A percentile compares a stretch with the other conserved stretches of the same genome.
Evolutionary conservation across 2,329 filamentous ascomycete species (phyloP).

Genomic region (Cladophialophora psammophila): DNA sequence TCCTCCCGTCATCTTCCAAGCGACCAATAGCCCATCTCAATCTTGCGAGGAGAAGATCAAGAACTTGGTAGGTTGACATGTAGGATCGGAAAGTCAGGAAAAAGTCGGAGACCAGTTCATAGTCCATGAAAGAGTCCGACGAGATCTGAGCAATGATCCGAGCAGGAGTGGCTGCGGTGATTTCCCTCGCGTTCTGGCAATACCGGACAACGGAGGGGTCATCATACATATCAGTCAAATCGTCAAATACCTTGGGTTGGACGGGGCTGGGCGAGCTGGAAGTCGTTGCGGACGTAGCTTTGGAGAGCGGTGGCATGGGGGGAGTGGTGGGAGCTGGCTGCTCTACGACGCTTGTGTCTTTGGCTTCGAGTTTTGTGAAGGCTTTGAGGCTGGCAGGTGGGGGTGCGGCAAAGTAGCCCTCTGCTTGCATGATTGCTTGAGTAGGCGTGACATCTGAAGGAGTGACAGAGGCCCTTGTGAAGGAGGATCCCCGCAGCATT

Average conservation of each 20-base stretch:
- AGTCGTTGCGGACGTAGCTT: slow-evolving; percentile 44
- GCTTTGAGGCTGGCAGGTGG: slow-evolving; percentile 35
- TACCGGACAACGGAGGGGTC: slow-evolving; percentile 84
- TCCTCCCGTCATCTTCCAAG: slow-evolving; percentile 82
- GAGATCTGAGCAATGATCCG: slow-evolving; percentile 96
- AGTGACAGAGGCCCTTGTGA: slow-evolving; percentile 67
- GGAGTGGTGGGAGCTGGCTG: slow-evolving; percentile 41
- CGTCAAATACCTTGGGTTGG: slow-evolving; percentile 73
- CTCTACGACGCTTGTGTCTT: slow-evolving; percentile 2
- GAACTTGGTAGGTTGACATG: slow-evolving; percentile 75
- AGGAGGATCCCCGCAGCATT: slow-evolving; percentile 80
- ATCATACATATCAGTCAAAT: slow-evolving; percentile 81
- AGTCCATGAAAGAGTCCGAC: slow-evolving; percentile 93
- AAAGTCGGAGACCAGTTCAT: slow-evolving; percentile 96
- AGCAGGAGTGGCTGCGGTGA: slow-evolving; percentile 87
- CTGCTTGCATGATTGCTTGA: slow-evolving; percentile 45
- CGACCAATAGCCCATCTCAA: slow-evolving; percentile 85
- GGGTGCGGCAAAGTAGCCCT: slow-evolving; percentile 28
- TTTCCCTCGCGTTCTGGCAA: slow-evolving; percentile 71
- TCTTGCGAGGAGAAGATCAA: slow-evolving; percentile 83
- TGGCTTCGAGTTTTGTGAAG: slow-evolving; percentile 27
- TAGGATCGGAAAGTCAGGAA: slow-evolving; percentile 95
- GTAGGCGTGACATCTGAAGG: slow-evolving; percentile 44
- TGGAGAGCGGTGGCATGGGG: slow-evolving; percentile 36
- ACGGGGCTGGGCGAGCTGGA: slow-evolving; percentile 57